These are phyloP conservation scores for Zoysia japonica DNA, from an alignment of 176 grass and related monocot species.

Conservation along the genomic window DNA sequence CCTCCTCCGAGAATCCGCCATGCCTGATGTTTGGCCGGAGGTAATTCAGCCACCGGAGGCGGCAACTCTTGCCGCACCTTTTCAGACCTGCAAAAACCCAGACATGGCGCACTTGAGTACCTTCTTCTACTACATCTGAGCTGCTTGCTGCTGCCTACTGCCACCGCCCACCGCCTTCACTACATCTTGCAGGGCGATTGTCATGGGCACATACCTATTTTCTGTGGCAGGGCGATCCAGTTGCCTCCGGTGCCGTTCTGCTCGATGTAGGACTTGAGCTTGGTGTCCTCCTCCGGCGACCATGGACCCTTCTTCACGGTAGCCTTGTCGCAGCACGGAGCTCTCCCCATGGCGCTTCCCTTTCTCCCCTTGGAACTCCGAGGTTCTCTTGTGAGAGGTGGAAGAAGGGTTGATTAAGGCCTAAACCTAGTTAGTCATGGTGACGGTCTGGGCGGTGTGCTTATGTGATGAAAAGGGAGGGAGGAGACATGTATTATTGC, in stretches of 20 bases:
- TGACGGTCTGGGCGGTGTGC: conserved; percentile 47
- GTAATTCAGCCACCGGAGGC: conserved; percentile 96
- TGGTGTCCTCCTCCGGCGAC: conserved; percentile 87
- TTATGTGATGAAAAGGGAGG: conserved; percentile 60
- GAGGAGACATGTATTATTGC: conserved; percentile 55
- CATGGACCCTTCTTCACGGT: conserved; percentile 93
- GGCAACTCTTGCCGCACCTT: conserved; percentile 95
- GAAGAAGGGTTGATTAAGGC: conserved; percentile 49
- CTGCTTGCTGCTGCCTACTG: not conserved
- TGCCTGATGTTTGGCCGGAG: conserved; percentile 93
- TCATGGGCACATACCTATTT: conserved; percentile 68
- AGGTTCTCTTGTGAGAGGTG: conserved; percentile 32
- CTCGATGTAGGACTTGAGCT: conserved; percentile 96
- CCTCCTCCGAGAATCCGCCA: conserved; percentile 91
- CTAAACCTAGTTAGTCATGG: conserved; percentile 57
- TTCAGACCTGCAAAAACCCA: conserved; percentile 61
- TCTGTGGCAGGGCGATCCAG: conserved; percentile 92
- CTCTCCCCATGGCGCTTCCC: conserved; percentile 69
- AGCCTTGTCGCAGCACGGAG: conserved; percentile 92
- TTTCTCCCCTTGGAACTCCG: conserved; percentile 17
- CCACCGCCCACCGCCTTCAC: not conserved
- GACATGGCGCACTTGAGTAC: conserved; percentile 3
- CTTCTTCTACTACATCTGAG: not conserved
- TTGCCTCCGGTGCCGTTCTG: conserved; percentile 88
- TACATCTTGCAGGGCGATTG: not conserved